Base-by-base conservation (phyloP, 2,329 filamentous ascomycete genomes). In the Scedosporium minutisporum region DNA sequence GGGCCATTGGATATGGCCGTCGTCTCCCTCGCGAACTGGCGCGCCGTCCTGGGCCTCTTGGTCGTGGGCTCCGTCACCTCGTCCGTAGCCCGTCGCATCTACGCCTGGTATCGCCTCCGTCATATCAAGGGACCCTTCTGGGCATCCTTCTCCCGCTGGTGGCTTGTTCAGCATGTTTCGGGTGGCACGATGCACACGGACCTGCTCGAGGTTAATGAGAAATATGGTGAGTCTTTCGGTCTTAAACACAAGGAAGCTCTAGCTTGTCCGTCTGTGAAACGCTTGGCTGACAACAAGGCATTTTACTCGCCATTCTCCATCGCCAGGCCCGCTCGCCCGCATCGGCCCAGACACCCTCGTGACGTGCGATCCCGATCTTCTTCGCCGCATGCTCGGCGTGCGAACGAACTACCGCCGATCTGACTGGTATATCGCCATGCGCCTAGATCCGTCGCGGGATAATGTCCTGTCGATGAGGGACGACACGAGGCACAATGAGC, bases 381-480 rank as follows among this genome's bases (percentile, higher is more conserved):
- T 79, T 10, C 72, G 73, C 23, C 71, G 66, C 23, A 75, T 78
- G 68, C 72, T 70, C 6, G 69, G 68, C 1, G 75, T 74, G 2
- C 71, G 76, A 12, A 74, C 73, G 27, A 63, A 64, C 5, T 79
- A 78, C 63, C 69, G 65, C 2, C 73, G 75, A 1, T 72, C 72
- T 0, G 66, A 65, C 1, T 83, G 80, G 74, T 83, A 83, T 67
- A 72, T 76, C 63, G 77, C 75, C 4, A 74, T 80, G 63, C 76
- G 78, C 14, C 75, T 87, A 64, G 78, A 86, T 63, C 79, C 81
- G 0, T 75, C 79, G n/a, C 72, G 77, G 27, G 79, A 84, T 65
- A 83, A 81, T 63, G 75, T 86, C 5, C 77, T 84, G 42, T 82
- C 79, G 0, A 72, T 77, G 44, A 73, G 77, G 51, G 74, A 85